A percentile compares a stretch with the other conserved stretches of the same genome.
Evolutionary conservation across 768 basidiomycete species (phyloP).

Genomic region (Trametes cingulata): DNA sequence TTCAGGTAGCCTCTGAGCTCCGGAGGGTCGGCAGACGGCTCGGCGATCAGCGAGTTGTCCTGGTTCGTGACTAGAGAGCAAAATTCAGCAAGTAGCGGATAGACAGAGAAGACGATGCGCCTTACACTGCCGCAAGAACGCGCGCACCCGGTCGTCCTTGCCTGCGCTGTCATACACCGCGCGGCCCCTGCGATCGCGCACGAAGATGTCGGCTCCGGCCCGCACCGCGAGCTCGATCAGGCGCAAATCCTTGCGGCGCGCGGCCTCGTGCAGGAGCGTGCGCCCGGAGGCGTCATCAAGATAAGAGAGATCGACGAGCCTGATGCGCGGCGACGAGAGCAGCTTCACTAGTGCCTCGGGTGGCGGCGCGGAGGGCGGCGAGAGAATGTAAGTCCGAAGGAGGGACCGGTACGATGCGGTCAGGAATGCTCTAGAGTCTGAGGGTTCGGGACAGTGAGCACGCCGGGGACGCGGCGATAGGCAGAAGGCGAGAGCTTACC

Average conservation of each 20-base stretch:
- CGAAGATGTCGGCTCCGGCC: conserved; percentile 88
- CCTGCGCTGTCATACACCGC: conserved; percentile 66
- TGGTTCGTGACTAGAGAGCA: conserved; percentile 67
- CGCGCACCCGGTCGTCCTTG: conserved; percentile 79
- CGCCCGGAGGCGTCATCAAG: conserved; percentile 78
- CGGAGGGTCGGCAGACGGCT: conserved; percentile 53
- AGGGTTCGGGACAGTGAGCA: background rate
- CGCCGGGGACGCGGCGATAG: background rate
- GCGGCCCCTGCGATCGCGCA: conserved; percentile 72
- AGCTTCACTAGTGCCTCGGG: conserved; percentile 50
- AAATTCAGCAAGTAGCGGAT: conserved; percentile 5
- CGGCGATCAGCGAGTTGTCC: conserved; percentile 67
- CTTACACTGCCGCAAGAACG: conserved; percentile 83
- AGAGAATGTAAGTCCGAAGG: conserved; percentile 72
- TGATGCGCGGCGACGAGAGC: conserved; percentile 67
- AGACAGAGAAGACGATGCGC: background rate
- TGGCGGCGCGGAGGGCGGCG: conserved; percentile 42
- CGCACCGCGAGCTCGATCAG: conserved; percentile 83
- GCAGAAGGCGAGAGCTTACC: conserved; percentile 43
- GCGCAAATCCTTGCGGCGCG: conserved; percentile 73
- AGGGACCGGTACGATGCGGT: conserved; percentile 75
- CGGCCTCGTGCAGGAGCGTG: conserved; percentile 86
- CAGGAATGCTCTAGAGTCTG: conserved; percentile 77
- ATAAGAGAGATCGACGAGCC: conserved; percentile 74
- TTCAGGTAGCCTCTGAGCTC: conserved; percentile 76